These are phyloP conservation scores for Yamadazyma taylorii DNA, from an alignment of 1,139 yeast genomes.

Conservation along the genomic window DNA sequence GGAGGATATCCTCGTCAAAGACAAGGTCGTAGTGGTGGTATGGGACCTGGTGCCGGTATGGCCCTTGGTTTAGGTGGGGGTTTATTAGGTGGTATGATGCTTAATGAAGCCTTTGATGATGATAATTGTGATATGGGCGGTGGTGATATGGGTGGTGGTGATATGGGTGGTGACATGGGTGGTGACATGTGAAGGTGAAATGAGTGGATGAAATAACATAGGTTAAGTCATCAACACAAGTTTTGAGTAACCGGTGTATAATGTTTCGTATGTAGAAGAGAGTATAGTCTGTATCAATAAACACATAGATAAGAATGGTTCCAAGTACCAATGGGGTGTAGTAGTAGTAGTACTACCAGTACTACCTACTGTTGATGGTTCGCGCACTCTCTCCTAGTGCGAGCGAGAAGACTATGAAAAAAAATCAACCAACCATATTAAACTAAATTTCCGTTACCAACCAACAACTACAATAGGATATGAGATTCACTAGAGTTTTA, in stretches of 20 bases:
- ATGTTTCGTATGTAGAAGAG: too few species aligned
- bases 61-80: slow-evolving; percentile 83
- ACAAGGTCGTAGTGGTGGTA: slow-evolving; percentile 34
- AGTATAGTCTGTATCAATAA: too few species aligned
- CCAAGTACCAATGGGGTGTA: too few species aligned
- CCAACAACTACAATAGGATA: slow-evolving; percentile 10
- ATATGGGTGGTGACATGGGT: slow-evolving; percentile 25
- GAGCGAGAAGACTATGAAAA: slow-evolving; percentile 5
- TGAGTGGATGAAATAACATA: too few species aligned
- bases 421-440: slow-evolving; percentile 28
- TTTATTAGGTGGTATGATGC: slow-evolving; percentile 68
- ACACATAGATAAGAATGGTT: too few species aligned
- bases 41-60: slow-evolving; percentile 22
- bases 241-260: too few species aligned
- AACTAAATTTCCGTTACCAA: slow-evolving; percentile 5
- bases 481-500: slow-evolving; percentile 47
- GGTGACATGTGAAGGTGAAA: background rate
- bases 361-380: too few species aligned
- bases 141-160: slow-evolving; percentile 27
- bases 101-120: slow-evolving; percentile 40
- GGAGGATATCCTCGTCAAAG: slow-evolving; percentile 17
- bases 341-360: too few species aligned
- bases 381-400: background rate
- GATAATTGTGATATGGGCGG: slow-evolving; percentile 28
- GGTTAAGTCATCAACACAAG: too few species aligned